Evolutionary conservation across 306 rosid genomes (phyloP).

Genomic region (Acacia confusa): DNA sequence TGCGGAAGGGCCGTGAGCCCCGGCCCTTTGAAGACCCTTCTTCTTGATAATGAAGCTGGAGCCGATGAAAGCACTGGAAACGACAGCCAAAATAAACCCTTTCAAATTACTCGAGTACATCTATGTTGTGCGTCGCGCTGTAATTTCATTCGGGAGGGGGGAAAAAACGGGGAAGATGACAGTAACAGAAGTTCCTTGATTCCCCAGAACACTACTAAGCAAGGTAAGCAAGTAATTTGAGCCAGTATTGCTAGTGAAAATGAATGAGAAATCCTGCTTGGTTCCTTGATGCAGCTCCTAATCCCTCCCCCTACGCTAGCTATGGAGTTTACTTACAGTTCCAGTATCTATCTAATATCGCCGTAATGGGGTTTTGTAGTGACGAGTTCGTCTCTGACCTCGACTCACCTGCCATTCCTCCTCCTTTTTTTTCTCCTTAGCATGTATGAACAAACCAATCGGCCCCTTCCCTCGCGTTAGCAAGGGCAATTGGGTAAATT

Average conservation of each 20-base stretch:
- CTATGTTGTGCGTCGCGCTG: not conserved
- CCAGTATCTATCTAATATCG: not conserved
- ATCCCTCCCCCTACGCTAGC: not conserved
- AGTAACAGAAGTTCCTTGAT: slow-evolving; percentile 4
- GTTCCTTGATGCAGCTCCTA: not conserved
- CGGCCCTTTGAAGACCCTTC: slow-evolving; percentile 77
- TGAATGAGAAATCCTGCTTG: not conserved
- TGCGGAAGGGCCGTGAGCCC: slow-evolving; percentile 63
- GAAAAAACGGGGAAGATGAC: not conserved
- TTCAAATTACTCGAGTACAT: slow-evolving; percentile 74
- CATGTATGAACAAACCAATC: not conserved
- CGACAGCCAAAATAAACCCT: slow-evolving; percentile 70
- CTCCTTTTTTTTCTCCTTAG: not conserved
- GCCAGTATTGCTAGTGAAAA: not conserved
- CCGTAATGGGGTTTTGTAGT: not conserved
- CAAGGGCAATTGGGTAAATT: not conserved
- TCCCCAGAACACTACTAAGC: not conserved
- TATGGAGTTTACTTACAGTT: not conserved
- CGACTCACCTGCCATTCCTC: slow-evolving; percentile 18
- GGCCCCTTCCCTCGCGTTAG: not conserved
- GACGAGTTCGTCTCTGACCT: not conserved
- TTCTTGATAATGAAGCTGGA: slow-evolving; percentile 89
- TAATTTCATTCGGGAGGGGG: slow-evolving; percentile 10
- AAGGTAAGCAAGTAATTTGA: not conserved
- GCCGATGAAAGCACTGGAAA: slow-evolving; percentile 85